Evolutionary conservation across 2,329 filamentous ascomycete species (phyloP).

Genomic region (Venturia aucupariae): DNA sequence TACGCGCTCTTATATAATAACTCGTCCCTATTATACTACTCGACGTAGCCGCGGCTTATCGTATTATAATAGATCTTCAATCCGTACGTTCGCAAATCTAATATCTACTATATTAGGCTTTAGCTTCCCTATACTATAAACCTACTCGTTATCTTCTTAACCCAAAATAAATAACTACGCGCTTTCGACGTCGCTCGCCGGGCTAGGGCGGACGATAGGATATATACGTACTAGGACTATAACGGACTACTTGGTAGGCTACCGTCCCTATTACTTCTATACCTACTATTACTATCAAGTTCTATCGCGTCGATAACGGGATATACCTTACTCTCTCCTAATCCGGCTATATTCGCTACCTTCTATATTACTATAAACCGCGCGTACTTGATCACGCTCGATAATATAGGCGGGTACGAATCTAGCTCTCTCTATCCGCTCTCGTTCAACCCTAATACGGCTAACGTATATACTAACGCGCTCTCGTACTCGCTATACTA

Average conservation of each 20-base stretch:
- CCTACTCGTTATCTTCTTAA: constrained; percentile 17
- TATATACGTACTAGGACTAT: too few relatives aligned
- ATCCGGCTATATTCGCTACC: constrained; percentile 12
- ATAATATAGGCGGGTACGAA: constrained; percentile 19
- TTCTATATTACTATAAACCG: constrained; percentile 21
- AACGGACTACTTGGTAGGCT: too few relatives aligned
- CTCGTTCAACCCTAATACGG: constrained; percentile 20
- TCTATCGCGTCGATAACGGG: too few relatives aligned
- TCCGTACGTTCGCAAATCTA: too few relatives aligned
- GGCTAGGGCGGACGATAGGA: not conserved
- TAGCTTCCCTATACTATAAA: constrained; percentile 18
- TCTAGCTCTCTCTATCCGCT: constrained; percentile 17
- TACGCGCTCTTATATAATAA: too few relatives aligned
- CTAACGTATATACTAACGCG: constrained; percentile 19
- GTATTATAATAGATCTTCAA: too few relatives aligned
- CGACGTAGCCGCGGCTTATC: too few relatives aligned
- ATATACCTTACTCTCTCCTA: too few relatives aligned
- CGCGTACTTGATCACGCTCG: constrained; percentile 19
- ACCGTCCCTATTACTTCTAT: too few relatives aligned
- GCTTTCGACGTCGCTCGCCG: not conserved
- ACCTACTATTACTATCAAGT: too few relatives aligned
- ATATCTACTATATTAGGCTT: too few relatives aligned
- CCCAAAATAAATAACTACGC: constrained; percentile 17
- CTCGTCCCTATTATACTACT: too few relatives aligned
- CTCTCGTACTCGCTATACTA: constrained; percentile 18